A percentile compares a stretch with the other conserved stretches of the same genome.
phyloP scores from a whole-genome alignment of 768 basidiomycete genomes.

The Tricholoma hemisulphureum region DNA sequence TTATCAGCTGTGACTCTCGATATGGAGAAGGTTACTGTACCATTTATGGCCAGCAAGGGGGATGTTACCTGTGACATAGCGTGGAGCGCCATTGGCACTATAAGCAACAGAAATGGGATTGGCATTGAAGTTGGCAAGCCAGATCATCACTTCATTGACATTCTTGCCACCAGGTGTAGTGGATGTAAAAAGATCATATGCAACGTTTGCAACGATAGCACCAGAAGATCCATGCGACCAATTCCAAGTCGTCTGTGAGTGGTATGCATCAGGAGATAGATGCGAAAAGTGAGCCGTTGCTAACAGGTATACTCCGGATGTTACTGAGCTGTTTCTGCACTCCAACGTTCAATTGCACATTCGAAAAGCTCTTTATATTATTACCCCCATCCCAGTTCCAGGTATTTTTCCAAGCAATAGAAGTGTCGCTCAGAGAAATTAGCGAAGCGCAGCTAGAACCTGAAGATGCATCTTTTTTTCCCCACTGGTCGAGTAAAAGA shows the following conservation, averaged over 20 bases:
- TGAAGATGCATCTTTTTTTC: conserved; percentile 36
- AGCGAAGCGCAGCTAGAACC: conserved; percentile 54
- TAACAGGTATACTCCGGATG: conserved; percentile 55
- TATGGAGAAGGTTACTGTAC: conserved; percentile 22
- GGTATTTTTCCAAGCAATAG: conserved; percentile 48
- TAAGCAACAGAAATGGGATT: conserved; percentile 56
- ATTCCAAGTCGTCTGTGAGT: conserved; percentile 47
- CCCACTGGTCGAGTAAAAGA: conserved; percentile 51
- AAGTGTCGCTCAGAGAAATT: conserved; percentile 39
- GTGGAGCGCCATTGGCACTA: conserved; percentile 42
- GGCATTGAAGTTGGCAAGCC: conserved; percentile 59
- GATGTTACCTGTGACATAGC: conserved; percentile 45
- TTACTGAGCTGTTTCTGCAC: conserved; percentile 53
- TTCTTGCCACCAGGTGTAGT: conserved; percentile 45
- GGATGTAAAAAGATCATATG: conserved; percentile 67
- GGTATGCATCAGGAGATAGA: neutral
- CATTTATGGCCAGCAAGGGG: conserved; percentile 51
- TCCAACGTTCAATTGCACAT: conserved; percentile 49
- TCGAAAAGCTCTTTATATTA: conserved; percentile 62
- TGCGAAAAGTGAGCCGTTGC: conserved; percentile 15
- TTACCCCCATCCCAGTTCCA: conserved; percentile 56
- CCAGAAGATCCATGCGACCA: conserved; percentile 50
- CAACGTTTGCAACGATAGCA: conserved; percentile 50
- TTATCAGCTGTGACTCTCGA: neutral
- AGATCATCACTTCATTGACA: conserved; percentile 59